These are phyloP conservation scores for Spencermartinsiella ligniputridi DNA, from an alignment of 1,139 yeast species.

Conservation along the genomic window DNA sequence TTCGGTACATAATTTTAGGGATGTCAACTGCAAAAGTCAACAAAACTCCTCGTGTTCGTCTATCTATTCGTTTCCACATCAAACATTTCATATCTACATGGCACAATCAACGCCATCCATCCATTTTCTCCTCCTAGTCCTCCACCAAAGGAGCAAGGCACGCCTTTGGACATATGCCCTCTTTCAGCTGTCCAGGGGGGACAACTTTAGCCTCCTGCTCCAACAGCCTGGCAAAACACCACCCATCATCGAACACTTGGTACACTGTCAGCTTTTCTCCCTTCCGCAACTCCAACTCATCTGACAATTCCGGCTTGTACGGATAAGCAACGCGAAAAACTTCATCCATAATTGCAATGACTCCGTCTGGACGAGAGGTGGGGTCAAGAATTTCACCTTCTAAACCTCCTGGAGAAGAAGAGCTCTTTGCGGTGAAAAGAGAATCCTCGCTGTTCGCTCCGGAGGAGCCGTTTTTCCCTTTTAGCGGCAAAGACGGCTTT, in stretches of 20 bases:
- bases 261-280: constrained; percentile 32
- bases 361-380: constrained; percentile 9
- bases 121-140: not conserved
- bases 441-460: not conserved
- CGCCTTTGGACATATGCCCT: constrained; percentile 32
- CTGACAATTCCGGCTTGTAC: constrained; percentile 33
- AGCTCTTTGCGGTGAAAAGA: not conserved
- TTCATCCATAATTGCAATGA: constrained; percentile 17
- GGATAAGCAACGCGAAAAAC: constrained; percentile 26
- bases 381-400: not conserved
- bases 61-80: too few species aligned
- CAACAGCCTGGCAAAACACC: constrained; percentile 31
- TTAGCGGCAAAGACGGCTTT: not conserved
- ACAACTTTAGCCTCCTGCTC: constrained; percentile 13
- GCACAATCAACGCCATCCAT: too few species aligned
- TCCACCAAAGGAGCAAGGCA: constrained; percentile 18
- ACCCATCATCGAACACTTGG: constrained; percentile 37
- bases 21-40: too few species aligned
- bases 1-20: too few species aligned
- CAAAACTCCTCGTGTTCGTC: too few species aligned
- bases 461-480: not conserved
- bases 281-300: constrained; percentile 31
- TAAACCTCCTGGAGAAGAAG: not conserved
- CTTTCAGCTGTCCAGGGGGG: constrained; percentile 12
- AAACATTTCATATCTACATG: too few species aligned